Evolutionary conservation across 2,329 filamentous ascomycete genomes (phyloP).

Genomic region (Kalaharituber pfeilii): DNA sequence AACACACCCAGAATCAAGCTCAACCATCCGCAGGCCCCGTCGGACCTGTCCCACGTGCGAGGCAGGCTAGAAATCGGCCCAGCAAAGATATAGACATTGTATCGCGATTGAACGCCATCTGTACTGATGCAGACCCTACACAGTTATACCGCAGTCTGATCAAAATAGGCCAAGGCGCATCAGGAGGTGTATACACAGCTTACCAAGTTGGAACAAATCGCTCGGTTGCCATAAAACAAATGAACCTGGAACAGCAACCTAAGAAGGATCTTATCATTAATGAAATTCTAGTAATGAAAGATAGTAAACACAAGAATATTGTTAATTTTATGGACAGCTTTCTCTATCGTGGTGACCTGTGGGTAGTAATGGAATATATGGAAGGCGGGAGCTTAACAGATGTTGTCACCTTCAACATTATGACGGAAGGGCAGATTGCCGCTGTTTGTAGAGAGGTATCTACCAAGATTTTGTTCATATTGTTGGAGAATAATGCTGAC

Average conservation of each 20-base stretch:
- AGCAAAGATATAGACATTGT: constrained; percentile 71
- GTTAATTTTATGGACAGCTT: constrained; percentile 99
- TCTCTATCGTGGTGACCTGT: constrained; percentile 72
- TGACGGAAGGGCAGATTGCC: constrained; percentile 94
- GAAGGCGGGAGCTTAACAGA: constrained; percentile 94
- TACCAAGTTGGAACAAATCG: constrained; percentile 69
- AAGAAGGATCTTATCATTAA: constrained; percentile 99
- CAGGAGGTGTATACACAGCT: constrained; percentile 85
- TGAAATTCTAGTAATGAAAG: constrained; percentile 97
- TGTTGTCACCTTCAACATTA: constrained; percentile 97
- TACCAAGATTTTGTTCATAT: constrained; percentile 4
- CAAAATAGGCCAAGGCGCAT: constrained; percentile 95
- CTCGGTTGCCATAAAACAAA: constrained; percentile 96
- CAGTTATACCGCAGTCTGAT: constrained; percentile 71
- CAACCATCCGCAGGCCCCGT: constrained; percentile 22
- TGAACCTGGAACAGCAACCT: constrained; percentile 95
- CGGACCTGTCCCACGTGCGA: constrained; percentile 44
- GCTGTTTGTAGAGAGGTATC: constrained; percentile 72
- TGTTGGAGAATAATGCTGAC: background rate
- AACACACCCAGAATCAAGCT: background rate
- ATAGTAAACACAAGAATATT: constrained; percentile 94
- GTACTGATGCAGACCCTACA: constrained; percentile 74
- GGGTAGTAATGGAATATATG: constrained; percentile 99
- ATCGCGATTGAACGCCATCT: constrained; percentile 69
- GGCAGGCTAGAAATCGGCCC: constrained; percentile 60